A percentile compares a stretch with the other conserved stretches of the same genome.
Evolutionary conservation across 495 filamentous ascomycete genomes (phyloP).

Genomic region (Arthonia radiata): DNA sequence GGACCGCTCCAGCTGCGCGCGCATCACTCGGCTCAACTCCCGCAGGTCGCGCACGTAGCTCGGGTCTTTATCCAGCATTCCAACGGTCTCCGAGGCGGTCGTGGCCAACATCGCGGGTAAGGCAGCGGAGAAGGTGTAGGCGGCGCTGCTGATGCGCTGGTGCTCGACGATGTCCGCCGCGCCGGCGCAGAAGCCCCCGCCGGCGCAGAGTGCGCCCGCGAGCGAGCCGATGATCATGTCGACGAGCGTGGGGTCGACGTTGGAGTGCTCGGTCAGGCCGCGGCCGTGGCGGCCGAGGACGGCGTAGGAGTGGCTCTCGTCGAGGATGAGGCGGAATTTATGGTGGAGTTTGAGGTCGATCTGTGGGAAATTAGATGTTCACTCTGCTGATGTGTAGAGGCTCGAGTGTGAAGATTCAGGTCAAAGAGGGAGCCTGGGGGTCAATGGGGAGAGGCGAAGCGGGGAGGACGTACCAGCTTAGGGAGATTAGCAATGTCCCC

Average conservation of each 20-base stretch:
- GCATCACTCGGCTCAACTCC: slow-evolving; percentile 60
- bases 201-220: slow-evolving; percentile 69
- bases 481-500: slow-evolving; percentile 73
- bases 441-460: too few relatives aligned
- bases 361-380: slow-evolving; percentile 14
- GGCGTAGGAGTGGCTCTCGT: slow-evolving; percentile 93
- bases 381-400: too few relatives aligned
- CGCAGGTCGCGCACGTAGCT: slow-evolving; percentile 51
- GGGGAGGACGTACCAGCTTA: slow-evolving; percentile 38
- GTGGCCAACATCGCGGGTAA: slow-evolving; percentile 82
- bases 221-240: slow-evolving; percentile 94
- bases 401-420: too few relatives aligned
- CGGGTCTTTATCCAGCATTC: slow-evolving; percentile 58
- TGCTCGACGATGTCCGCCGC: slow-evolving; percentile 77
- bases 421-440: too few relatives aligned
- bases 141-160: slow-evolving; percentile 68
- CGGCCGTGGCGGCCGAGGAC: slow-evolving; percentile 75
- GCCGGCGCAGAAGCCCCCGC: slow-evolving; percentile 88
- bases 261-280: slow-evolving; percentile 83
- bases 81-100: slow-evolving; percentile 74
- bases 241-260: slow-evolving; percentile 69
- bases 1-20: slow-evolving; percentile 70
- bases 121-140: slow-evolving; percentile 88
- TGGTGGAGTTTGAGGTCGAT: slow-evolving; percentile 79
- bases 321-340: slow-evolving; percentile 91